Evolutionary conservation across 257 asterid genomes (phyloP).

Genomic region (Solanum verrucosum): DNA sequence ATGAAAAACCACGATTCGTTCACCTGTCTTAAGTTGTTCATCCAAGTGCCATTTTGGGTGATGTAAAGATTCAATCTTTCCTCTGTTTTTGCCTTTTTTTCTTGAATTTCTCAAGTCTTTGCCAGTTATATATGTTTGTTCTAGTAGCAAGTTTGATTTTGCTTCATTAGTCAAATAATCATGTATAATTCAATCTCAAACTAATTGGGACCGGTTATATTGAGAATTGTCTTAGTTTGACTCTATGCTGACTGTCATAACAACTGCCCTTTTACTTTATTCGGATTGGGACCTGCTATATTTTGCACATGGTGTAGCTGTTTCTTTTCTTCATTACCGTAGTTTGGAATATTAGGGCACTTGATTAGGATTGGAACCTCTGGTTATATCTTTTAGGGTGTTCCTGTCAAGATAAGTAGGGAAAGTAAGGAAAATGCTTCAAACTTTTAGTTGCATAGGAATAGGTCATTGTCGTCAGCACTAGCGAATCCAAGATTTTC

Average conservation of each 20-base stretch:
- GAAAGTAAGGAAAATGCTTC: background rate
- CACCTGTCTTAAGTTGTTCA: constrained; percentile 75
- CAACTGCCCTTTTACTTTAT: background rate
- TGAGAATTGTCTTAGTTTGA: background rate
- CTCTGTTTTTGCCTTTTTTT: background rate
- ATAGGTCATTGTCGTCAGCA: background rate
- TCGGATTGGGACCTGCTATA: background rate
- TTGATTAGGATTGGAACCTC: background rate
- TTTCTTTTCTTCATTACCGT: background rate
- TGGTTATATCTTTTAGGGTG: background rate
- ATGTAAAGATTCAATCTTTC: constrained; percentile 26
- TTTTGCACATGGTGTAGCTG: background rate
- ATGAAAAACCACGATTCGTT: constrained; percentile 26
- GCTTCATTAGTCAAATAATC: background rate
- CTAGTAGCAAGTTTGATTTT: background rate
- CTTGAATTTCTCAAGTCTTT: background rate
- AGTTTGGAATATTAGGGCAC: background rate
- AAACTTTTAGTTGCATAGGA: background rate
- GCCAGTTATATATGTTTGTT: background rate
- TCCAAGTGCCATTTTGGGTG: constrained; percentile 62
- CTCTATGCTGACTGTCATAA: background rate
- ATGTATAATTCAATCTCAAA: background rate
- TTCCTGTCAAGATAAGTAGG: background rate
- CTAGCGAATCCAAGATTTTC: background rate
- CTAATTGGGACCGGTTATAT: background rate